Percentiles rank a stretch among this genome's conserved stretches.
Evolutionary conservation across 1,139 yeast species (phyloP).

Genomic region (Saccharomycopsis hybrid): DNA sequence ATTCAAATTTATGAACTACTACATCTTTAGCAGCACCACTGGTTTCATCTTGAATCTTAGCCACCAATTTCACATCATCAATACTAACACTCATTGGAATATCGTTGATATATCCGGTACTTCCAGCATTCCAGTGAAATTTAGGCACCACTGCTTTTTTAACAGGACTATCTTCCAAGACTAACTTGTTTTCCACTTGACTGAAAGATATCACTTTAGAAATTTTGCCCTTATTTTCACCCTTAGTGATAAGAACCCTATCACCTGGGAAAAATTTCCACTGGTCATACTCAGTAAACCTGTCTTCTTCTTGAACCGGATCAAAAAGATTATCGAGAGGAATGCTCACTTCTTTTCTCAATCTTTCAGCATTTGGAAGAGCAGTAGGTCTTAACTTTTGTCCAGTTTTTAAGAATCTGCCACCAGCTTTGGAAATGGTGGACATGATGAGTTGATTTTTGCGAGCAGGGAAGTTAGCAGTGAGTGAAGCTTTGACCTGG

Average conservation of each 20-base stretch:
- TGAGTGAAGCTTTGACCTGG: too few relatives aligned
- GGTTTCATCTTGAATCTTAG: slow-evolving; percentile 59
- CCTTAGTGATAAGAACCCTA: slow-evolving; percentile 58
- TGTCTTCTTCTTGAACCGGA: slow-evolving; percentile 28
- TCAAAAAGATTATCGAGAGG: too few relatives aligned
- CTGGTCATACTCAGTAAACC: slow-evolving; percentile 36
- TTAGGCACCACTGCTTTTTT: slow-evolving; percentile 55
- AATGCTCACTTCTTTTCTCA: too few relatives aligned
- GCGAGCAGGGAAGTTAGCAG: too few relatives aligned
- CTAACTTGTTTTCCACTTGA: slow-evolving; percentile 43
- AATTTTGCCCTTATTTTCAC: slow-evolving; percentile 65
- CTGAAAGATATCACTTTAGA: slow-evolving; percentile 48
- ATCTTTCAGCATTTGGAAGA: too few relatives aligned
- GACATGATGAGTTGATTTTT: too few relatives aligned
- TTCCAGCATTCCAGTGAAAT: slow-evolving; percentile 67
- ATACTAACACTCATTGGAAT: slow-evolving; percentile 56
- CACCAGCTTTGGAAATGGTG: neutral
- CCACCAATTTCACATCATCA: slow-evolving; percentile 66
- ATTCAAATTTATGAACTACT: slow-evolving; percentile 69
- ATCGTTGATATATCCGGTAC: slow-evolving; percentile 57
- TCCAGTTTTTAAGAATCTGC: too few relatives aligned
- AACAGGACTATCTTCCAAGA: slow-evolving; percentile 51
- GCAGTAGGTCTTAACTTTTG: too few relatives aligned
- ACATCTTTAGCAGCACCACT: slow-evolving; percentile 54
- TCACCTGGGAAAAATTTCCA: slow-evolving; percentile 57